Conservation (phyloP, 495 filamentous ascomycete genomes). For the Chaetomium fimeti region DNA sequence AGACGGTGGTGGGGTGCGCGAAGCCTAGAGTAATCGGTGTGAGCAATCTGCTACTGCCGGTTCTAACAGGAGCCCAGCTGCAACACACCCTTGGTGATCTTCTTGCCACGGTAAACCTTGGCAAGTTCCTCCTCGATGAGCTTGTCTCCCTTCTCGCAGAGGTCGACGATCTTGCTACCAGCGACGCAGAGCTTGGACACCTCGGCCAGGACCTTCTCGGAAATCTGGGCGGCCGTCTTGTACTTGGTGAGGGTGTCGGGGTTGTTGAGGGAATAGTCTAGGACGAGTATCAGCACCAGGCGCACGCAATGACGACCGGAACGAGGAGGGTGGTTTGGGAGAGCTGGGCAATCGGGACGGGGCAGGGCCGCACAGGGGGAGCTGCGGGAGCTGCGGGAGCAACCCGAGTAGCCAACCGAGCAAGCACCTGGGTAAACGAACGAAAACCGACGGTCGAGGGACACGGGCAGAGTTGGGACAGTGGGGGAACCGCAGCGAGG, state of each 20-base stretch:
- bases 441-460: not conserved
- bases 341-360: not conserved
- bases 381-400: conserved; percentile 11
- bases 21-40: conserved; percentile 55
- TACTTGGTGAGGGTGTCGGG: conserved; percentile 98
- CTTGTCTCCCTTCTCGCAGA: conserved; percentile 95
- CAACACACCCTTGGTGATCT: conserved; percentile 79
- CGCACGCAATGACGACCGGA: not conserved
- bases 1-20: conserved; percentile 92
- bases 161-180: conserved; percentile 83
- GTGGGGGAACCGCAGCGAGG: not conserved
- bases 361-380: conserved; percentile 4
- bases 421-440: too few relatives aligned
- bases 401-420: not conserved
- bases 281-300: conserved; percentile 19
- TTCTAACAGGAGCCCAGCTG: not conserved
- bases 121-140: conserved; percentile 86
- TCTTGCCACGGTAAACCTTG: conserved; percentile 99
- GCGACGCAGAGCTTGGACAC: conserved; percentile 79
- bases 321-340: not conserved
- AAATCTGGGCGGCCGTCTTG: conserved; percentile 91
- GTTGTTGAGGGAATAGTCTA: conserved; percentile 94
- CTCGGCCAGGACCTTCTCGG: conserved; percentile 87
- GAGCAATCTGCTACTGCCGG: not conserved
- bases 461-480: not conserved